phyloP scores from a whole-genome alignment of 305 asterid genomes.

The Fraxinus platypoda region DNA sequence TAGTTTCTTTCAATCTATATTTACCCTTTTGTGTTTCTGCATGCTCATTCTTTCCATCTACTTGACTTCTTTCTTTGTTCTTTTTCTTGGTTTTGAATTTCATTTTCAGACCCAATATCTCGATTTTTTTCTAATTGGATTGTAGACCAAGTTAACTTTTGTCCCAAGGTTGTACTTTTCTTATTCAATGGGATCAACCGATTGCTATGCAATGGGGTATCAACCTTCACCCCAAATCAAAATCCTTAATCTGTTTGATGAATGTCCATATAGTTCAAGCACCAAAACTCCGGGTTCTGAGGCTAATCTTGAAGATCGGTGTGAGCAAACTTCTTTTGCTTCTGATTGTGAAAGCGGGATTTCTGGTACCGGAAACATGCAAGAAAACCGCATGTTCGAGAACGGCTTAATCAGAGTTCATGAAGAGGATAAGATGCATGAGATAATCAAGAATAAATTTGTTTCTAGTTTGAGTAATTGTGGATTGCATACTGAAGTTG shows the following conservation, averaged over 20 bases:
- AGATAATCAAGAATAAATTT: slow-evolving; percentile 37
- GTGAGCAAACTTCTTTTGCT: slow-evolving; percentile 9
- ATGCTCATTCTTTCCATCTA: not conserved
- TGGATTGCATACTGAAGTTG: slow-evolving; percentile 35
- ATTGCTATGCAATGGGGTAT: not conserved
- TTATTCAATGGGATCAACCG: slow-evolving; percentile 14
- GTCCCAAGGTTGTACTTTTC: slow-evolving; percentile 12
- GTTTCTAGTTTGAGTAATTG: slow-evolving; percentile 31
- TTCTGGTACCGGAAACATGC: slow-evolving; percentile 27
- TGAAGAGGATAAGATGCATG: slow-evolving; percentile 30
- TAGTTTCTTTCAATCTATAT: not conserved
- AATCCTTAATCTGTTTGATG: slow-evolving; percentile 29
- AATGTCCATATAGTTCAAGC: slow-evolving; percentile 13
- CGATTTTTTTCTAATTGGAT: not conserved
- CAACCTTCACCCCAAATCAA: slow-evolving; percentile 21
- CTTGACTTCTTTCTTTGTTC: not conserved
- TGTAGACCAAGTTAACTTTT: slow-evolving; percentile 31
- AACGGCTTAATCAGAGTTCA: slow-evolving; percentile 20
- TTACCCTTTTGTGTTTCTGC: not conserved
- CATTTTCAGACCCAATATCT: not conserved
- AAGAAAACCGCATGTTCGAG: not conserved
- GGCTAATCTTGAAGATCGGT: slow-evolving; percentile 1
- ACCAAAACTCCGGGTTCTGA: not conserved
- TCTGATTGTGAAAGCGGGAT: slow-evolving; percentile 56
- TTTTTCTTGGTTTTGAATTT: not conserved